phyloP scores from a whole-genome alignment of 2,329 filamentous ascomycete species.

The Ambrosiella beaveri region DNA sequence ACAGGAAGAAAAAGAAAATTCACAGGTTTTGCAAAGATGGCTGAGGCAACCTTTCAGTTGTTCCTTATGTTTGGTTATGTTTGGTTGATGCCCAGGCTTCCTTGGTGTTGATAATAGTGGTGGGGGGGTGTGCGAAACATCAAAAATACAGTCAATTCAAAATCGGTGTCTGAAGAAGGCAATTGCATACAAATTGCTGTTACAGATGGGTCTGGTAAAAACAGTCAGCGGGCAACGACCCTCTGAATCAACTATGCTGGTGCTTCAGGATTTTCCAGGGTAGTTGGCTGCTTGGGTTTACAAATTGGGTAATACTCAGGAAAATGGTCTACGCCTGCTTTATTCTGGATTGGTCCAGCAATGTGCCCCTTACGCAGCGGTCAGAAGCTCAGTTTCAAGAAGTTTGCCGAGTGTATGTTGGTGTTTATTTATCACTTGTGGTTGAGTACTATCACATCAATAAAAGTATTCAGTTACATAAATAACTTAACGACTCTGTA shows the following conservation, averaged over 20 bases:
- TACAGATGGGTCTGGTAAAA: not conserved
- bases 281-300: too few species aligned
- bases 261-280: too few species aligned
- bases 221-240: not conserved
- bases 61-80: slow-evolving; percentile 6
- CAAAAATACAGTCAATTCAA: not conserved
- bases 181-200: not conserved
- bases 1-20: not conserved
- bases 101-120: not conserved
- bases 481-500: too few species aligned
- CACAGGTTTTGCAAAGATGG: not conserved
- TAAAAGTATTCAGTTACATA: too few species aligned
- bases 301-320: too few species aligned
- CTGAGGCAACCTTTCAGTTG: slow-evolving; percentile 10
- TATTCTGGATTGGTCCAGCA: too few species aligned
- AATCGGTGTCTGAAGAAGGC: not conserved
- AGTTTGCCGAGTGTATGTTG: too few species aligned
- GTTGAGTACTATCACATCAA: too few species aligned
- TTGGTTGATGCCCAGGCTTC: not conserved
- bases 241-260: not conserved
- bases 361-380: too few species aligned
- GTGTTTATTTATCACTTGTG: too few species aligned
- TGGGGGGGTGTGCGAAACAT: slow-evolving; percentile 5
- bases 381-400: too few species aligned
- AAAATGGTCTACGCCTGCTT: too few species aligned